Evolutionary conservation across 106 monocot species (phyloP).

Genomic region (Dendrobium nobile): DNA sequence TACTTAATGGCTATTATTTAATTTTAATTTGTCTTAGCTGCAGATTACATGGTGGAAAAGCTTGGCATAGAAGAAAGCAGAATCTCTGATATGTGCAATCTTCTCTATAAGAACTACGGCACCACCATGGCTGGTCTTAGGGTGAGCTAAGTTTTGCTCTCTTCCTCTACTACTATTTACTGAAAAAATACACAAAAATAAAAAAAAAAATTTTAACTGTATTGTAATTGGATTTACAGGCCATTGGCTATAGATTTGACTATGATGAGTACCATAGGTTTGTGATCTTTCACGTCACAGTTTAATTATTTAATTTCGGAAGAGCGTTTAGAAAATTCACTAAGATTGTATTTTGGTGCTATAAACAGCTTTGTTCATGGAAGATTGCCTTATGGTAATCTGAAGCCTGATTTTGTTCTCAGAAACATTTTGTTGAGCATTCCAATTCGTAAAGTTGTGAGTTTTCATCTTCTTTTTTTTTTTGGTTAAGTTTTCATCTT

Average conservation of each 20-base stretch:
- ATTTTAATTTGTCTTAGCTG: no score
- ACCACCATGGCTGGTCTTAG: constrained; percentile 93
- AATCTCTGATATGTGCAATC: constrained; percentile 43
- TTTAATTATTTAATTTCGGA: no score
- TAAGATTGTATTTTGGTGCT: not conserved
- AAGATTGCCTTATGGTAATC: constrained; percentile 64
- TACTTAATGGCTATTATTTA: no score
- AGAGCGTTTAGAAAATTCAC: no score
- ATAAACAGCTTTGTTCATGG: constrained; percentile 70
- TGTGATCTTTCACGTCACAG: not conserved
- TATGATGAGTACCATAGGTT: constrained; percentile 89
- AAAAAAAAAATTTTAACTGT: no score
- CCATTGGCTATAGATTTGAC: constrained; percentile 75
- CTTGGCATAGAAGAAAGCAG: constrained; percentile 72
- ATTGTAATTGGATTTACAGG: constrained; percentile 26
- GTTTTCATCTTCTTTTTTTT: not conserved
- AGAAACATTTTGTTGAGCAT: constrained; percentile 55
- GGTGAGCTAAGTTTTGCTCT: constrained; percentile 20
- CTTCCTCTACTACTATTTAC: not conserved
- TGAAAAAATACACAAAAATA: not conserved
- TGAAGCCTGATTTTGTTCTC: constrained; percentile 63
- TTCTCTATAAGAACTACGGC: constrained; percentile 78
- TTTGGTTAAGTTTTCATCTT: not conserved
- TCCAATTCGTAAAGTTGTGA: constrained; percentile 77
- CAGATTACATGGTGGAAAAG: constrained; percentile 74